Evolutionary conservation across 2,329 filamentous ascomycete genomes (phyloP).

Genomic region (Aspergillus sp.): DNA sequence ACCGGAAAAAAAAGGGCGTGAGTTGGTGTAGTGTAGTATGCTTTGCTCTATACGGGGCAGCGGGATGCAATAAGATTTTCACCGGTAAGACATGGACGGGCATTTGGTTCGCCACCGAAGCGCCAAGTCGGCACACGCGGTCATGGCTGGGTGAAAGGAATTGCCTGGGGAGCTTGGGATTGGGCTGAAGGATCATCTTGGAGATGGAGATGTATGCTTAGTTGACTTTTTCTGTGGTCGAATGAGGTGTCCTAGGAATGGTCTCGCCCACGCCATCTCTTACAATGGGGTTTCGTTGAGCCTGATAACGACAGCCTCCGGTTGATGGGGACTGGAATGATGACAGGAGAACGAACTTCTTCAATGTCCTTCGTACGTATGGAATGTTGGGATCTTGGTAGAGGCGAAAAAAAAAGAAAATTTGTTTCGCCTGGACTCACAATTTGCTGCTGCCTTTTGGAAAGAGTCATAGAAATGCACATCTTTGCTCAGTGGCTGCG

Average conservation of each 20-base stretch:
- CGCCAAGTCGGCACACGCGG: conserved; percentile 4
- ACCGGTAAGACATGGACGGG: neutral
- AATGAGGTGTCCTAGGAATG: neutral
- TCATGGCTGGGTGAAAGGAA: neutral
- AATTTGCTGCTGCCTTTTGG: neutral
- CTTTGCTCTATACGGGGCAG: too few species aligned
- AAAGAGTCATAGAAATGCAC: neutral
- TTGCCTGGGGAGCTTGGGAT: neutral
- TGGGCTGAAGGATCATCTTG: neutral
- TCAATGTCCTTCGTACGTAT: neutral
- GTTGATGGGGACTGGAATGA: neutral
- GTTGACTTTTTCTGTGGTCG: neutral
- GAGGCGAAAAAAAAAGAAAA: neutral
- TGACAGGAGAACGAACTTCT: neutral
- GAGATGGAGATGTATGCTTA: neutral
- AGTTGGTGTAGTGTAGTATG: too few species aligned
- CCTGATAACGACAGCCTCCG: neutral
- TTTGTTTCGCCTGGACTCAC: neutral
- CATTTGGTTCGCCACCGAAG: conserved; percentile 7
- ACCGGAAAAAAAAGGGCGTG: too few species aligned
- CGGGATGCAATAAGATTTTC: neutral
- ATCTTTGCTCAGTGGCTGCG: neutral
- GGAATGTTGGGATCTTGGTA: neutral
- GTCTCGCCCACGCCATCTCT: neutral
- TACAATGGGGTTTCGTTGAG: neutral